phyloP scores from a whole-genome alignment of 2,329 filamentous ascomycete genomes.

The Cryphonectria japonica region DNA sequence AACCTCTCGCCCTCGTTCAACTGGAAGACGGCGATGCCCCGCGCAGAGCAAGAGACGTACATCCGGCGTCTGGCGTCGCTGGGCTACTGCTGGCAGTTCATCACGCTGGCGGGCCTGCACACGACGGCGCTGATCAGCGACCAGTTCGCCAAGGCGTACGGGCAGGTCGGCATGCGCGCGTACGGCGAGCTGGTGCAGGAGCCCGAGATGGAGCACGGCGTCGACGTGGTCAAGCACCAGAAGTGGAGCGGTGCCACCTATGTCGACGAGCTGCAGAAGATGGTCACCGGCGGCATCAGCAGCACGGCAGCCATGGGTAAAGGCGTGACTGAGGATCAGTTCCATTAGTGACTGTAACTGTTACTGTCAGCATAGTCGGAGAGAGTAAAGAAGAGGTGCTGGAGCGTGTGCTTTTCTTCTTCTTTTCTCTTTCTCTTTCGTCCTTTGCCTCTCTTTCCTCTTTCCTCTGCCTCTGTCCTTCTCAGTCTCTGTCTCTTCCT shows the following conservation, averaged over 20 bases:
- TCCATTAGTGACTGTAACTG: constrained; percentile 54
- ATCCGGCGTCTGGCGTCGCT: constrained; percentile 84
- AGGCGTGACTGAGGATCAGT: constrained; percentile 98
- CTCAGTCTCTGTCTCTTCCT: background rate
- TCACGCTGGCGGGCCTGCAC: constrained; percentile 96
- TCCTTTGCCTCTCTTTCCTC: too few species aligned
- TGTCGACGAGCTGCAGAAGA: constrained; percentile 92
- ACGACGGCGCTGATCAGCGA: constrained; percentile 92
- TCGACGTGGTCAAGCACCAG: constrained; percentile 98
- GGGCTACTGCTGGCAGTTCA: constrained; percentile 99
- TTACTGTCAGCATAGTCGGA: background rate
- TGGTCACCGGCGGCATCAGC: constrained; percentile 92
- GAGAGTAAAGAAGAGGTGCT: background rate
- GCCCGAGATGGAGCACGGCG: constrained; percentile 87
- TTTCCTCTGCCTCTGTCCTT: accelerated
- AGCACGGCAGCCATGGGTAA: constrained; percentile 95
- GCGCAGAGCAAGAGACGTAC: constrained; percentile 93
- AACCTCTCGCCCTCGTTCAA: constrained; percentile 99
- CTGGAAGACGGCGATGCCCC: constrained; percentile 97
- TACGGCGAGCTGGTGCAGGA: constrained; percentile 98
- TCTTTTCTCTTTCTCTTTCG: too few species aligned
- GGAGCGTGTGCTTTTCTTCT: background rate
- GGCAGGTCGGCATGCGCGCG: constrained; percentile 85
- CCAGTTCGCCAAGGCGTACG: constrained; percentile 83
- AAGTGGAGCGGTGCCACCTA: constrained; percentile 98